A percentile compares a stretch with the other conserved stretches of the same genome.
phyloP scores from a whole-genome alignment of 2,329 filamentous ascomycete genomes.

The Triangularia verruculosa region DNA sequence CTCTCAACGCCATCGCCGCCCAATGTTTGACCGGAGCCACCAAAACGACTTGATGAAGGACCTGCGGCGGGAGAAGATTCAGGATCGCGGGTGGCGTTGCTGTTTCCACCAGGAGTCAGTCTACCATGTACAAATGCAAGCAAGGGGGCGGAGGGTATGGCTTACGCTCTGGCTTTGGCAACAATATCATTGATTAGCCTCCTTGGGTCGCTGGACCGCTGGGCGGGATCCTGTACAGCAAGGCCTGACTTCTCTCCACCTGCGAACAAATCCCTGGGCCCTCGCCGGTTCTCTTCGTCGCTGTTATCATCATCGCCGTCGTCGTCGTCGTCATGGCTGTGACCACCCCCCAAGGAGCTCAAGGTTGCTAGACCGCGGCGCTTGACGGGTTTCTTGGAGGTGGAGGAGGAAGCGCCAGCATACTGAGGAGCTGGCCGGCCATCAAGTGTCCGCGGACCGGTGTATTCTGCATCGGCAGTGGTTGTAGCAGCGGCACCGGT shows the following conservation, averaged over 20 bases:
- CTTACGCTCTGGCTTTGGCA: slow-evolving; percentile 61
- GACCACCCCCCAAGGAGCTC: slow-evolving; percentile 51
- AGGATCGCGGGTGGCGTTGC: slow-evolving; percentile 52
- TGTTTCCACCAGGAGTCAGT: too few relatives aligned
- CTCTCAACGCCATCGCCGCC: slow-evolving; percentile 75
- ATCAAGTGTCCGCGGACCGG: slow-evolving; percentile 60
- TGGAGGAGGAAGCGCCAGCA: slow-evolving; percentile 34
- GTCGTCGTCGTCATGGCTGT: slow-evolving; percentile 53
- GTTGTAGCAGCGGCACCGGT: slow-evolving; percentile 32
- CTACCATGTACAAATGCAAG: too few relatives aligned
- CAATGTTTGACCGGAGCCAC: slow-evolving; percentile 69
- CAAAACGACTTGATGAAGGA: slow-evolving; percentile 57
- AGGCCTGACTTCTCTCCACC: slow-evolving; percentile 81
- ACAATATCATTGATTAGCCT: slow-evolving; percentile 62
- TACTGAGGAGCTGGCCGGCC: slow-evolving; percentile 55
- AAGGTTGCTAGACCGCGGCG: slow-evolving; percentile 61
- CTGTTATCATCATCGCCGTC: slow-evolving; percentile 60
- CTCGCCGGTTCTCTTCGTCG: slow-evolving; percentile 55
- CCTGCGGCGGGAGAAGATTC: slow-evolving; percentile 47
- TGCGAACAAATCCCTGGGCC: slow-evolving; percentile 69
- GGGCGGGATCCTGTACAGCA: slow-evolving; percentile 61
- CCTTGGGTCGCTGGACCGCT: slow-evolving; percentile 47
- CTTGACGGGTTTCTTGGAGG: slow-evolving; percentile 46
- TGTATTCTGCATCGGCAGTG: slow-evolving; percentile 45
- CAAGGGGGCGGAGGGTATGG: too few relatives aligned